Evolutionary conservation across 129 eudicot species (phyloP).

Genomic region (Tagetes erecta): DNA sequence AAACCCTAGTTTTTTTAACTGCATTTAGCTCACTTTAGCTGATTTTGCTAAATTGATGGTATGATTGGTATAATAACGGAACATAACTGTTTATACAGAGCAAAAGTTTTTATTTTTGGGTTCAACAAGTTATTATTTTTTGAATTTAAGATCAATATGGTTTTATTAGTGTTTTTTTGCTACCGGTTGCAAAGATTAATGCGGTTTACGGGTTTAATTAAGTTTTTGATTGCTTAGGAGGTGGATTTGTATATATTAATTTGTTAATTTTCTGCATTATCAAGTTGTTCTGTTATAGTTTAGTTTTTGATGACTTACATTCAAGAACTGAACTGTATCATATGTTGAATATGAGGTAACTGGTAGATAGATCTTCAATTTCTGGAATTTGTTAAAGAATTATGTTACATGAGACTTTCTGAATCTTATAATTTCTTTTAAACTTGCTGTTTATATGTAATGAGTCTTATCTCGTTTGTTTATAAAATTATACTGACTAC

Average conservation of each 20-base stretch:
- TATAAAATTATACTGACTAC: conserved; percentile 15
- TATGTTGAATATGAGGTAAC: not conserved
- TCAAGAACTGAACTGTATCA: not conserved
- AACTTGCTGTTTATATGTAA: not conserved
- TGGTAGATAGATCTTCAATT: not conserved
- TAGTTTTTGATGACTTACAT: not conserved
- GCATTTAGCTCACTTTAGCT: not conserved
- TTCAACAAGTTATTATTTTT: not conserved
- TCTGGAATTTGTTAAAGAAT: not conserved
- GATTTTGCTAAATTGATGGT: not conserved
- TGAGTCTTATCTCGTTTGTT: not conserved
- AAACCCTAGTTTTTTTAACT: conserved; percentile 28
- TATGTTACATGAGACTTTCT: not conserved
- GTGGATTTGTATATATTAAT: not conserved
- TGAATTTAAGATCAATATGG: not conserved
- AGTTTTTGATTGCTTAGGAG: not conserved
- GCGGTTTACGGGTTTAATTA: not conserved
- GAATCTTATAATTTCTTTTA: not conserved
- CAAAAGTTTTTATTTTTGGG: not conserved
- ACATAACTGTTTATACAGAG: not conserved
- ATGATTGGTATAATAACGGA: not conserved
- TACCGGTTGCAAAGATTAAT: not conserved
- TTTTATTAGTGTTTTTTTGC: not conserved
- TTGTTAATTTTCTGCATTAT: not conserved
- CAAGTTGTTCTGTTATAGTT: not conserved